Conservation (phyloP, 2,329 filamentous ascomycete species). For the Penicillium capsulatum region DNA sequence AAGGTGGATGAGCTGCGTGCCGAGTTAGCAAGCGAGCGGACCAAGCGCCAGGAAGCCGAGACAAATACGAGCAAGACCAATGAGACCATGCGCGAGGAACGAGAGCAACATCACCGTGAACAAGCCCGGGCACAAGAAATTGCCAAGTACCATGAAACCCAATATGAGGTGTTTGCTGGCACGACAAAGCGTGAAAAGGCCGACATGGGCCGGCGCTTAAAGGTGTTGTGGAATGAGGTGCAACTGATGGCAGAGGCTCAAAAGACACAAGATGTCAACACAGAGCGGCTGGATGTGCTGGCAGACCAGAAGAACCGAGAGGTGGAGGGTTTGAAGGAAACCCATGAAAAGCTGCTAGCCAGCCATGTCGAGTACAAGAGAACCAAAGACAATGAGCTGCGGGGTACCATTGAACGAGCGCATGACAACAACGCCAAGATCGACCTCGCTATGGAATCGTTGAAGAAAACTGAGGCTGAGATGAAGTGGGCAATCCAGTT, state of each 20-base stretch:
- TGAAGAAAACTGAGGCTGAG: slow-evolving; percentile 41
- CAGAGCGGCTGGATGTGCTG: slow-evolving; percentile 43
- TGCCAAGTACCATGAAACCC: slow-evolving; percentile 36
- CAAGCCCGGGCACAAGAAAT: slow-evolving; percentile 38
- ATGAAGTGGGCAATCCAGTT: slow-evolving; percentile 50
- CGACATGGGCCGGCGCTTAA: slow-evolving; percentile 39
- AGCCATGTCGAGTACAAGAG: slow-evolving; percentile 43
- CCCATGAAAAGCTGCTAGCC: slow-evolving; percentile 38
- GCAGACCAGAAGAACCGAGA: slow-evolving; percentile 46
- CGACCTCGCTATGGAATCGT: slow-evolving; percentile 36
- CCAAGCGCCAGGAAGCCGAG: slow-evolving; percentile 41
- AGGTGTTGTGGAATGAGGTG: slow-evolving; percentile 36
- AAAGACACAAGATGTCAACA: slow-evolving; percentile 34
- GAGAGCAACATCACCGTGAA: slow-evolving; percentile 39
- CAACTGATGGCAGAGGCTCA: slow-evolving; percentile 33
- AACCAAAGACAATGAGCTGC: slow-evolving; percentile 40
- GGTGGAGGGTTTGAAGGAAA: slow-evolving; percentile 38
- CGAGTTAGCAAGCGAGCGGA: slow-evolving; percentile 42
- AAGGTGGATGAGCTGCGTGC: slow-evolving; percentile 46
- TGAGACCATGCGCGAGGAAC: slow-evolving; percentile 38
- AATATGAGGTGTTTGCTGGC: slow-evolving; percentile 44
- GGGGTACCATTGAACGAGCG: slow-evolving; percentile 30
- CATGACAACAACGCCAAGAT: slow-evolving; percentile 32
- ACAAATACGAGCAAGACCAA: slow-evolving; percentile 35
- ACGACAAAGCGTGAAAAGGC: slow-evolving; percentile 40